These are phyloP conservation scores for Rubia yunnanensis DNA, from an alignment of 257 asterid species.

Conservation along the genomic window DNA sequence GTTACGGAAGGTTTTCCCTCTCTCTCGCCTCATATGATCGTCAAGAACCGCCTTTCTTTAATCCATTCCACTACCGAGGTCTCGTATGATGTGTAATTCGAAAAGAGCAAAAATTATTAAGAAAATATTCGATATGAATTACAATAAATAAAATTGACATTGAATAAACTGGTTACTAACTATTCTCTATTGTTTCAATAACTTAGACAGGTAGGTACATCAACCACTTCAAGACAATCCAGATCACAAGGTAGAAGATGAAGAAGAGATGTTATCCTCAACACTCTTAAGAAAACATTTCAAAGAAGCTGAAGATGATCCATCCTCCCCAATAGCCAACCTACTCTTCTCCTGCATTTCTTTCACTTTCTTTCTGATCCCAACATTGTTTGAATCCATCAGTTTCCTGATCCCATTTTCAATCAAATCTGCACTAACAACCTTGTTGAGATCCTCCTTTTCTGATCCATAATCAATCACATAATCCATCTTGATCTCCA, in stretches of 20 bases:
- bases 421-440: constrained; percentile 12
- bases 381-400: constrained; percentile 13
- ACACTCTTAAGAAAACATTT: constrained; percentile 29
- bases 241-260: too few relatives aligned
- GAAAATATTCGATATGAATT: too few relatives aligned
- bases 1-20: too few relatives aligned
- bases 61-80: too few relatives aligned
- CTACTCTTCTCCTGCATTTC: constrained; percentile 39
- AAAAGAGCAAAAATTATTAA: too few relatives aligned
- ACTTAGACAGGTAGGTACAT: background rate
- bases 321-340: constrained; percentile 35
- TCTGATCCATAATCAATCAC: background rate
- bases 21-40: too few relatives aligned
- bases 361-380: constrained; percentile 32
- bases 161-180: too few relatives aligned
- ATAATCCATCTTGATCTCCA: constrained; percentile 23
- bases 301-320: constrained; percentile 38
- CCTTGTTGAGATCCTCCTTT: background rate
- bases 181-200: too few relatives aligned
- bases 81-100: too few relatives aligned
- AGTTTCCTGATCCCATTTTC: constrained; percentile 11
- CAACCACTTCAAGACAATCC: background rate
- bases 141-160: too few relatives aligned
- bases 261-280: constrained; percentile 6
- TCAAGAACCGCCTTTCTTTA: too few relatives aligned